Conservation (phyloP, 192 early-diverging fungal genomes). For the Dispira parvispora region DNA sequence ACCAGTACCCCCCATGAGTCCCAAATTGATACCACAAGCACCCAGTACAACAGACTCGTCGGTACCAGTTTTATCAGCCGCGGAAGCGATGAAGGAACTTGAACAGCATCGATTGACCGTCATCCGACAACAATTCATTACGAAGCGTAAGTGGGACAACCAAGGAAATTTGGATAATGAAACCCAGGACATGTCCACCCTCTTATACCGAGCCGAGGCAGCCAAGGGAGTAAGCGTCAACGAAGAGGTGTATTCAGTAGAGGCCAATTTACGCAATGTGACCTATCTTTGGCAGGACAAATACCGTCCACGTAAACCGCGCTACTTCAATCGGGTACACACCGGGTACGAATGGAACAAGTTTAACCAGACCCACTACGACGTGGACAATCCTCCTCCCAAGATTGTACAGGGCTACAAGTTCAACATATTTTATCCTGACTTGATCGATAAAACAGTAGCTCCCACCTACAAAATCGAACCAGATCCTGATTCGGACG, state of each 20-base stretch:
- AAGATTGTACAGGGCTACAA: slow-evolving; percentile 96
- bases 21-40: neutral
- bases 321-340: slow-evolving; percentile 93
- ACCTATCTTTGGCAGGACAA: slow-evolving; percentile 82
- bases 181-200: slow-evolving; percentile 17
- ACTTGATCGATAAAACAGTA: slow-evolving; percentile 79
- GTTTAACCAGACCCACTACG: slow-evolving; percentile 98
- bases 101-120: neutral
- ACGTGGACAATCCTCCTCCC: slow-evolving; percentile 91
- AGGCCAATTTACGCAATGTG: slow-evolving; percentile 41
- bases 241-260: slow-evolving; percentile 64
- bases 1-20: neutral
- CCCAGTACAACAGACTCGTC: slow-evolving; percentile 15
- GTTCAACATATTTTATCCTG: slow-evolving; percentile 98
- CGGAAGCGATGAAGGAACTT: slow-evolving; percentile 1
- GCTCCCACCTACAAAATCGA: slow-evolving; percentile 84
- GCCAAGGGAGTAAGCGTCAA: slow-evolving; percentile 58
- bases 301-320: slow-evolving; percentile 86
- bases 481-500: slow-evolving; percentile 49
- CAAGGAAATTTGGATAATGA: neutral
- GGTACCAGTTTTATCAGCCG: slow-evolving; percentile 17
- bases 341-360: slow-evolving; percentile 99
- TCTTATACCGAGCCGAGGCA: slow-evolving; percentile 53
- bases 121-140: slow-evolving; percentile 10
- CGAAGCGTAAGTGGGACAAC: neutral